A percentile compares a stretch with the other conserved stretches of the same genome.
Evolutionary conservation across 2,329 filamentous ascomycete species (phyloP).

Genomic region (Ascomycota sp.): DNA sequence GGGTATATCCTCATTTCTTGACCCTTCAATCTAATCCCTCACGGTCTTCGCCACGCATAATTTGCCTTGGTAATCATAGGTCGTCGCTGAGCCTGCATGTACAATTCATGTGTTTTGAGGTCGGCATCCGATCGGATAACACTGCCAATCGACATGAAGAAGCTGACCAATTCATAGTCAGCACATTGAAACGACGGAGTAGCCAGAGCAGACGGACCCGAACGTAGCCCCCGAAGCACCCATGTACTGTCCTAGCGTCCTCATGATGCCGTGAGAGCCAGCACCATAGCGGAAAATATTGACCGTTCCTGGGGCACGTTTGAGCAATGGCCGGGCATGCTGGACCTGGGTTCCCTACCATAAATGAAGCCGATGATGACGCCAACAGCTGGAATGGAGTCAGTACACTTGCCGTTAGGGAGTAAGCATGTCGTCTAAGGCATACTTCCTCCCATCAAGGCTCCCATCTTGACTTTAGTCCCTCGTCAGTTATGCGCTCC

Average conservation of each 20-base stretch:
- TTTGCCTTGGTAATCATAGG: conserved; percentile 41
- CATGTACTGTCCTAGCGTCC: conserved; percentile 95
- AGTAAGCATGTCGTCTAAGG: conserved; percentile 8
- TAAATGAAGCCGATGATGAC: conserved; percentile 96
- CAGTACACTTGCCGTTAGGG: conserved; percentile 7
- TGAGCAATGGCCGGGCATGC: background rate
- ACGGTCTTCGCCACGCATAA: conserved; percentile 14
- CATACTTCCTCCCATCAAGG: conserved; percentile 96
- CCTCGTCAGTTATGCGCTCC: conserved; percentile 2
- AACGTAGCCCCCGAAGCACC: conserved; percentile 85
- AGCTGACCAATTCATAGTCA: conserved; percentile 23
- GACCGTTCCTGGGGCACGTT: conserved; percentile 46
- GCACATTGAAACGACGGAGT: conserved; percentile 1
- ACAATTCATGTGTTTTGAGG: conserved; percentile 53
- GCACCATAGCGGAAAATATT: conserved; percentile 93
- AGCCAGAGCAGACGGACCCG: conserved; percentile 35
- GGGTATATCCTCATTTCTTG: conserved; percentile 1
- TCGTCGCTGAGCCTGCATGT: conserved; percentile 50
- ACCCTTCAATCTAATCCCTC: background rate
- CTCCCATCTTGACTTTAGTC: conserved; percentile 60
- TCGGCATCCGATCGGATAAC: conserved; percentile 86
- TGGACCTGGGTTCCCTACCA: conserved; percentile 30
- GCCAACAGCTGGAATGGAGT: conserved; percentile 52
- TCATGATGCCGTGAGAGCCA: conserved; percentile 80
- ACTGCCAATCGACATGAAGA: conserved; percentile 98